Percentiles rank a stretch among this genome's conserved stretches.
Evolutionary conservation across 2,329 filamentous ascomycete species (phyloP).

Genomic region (Claviceps sp.): DNA sequence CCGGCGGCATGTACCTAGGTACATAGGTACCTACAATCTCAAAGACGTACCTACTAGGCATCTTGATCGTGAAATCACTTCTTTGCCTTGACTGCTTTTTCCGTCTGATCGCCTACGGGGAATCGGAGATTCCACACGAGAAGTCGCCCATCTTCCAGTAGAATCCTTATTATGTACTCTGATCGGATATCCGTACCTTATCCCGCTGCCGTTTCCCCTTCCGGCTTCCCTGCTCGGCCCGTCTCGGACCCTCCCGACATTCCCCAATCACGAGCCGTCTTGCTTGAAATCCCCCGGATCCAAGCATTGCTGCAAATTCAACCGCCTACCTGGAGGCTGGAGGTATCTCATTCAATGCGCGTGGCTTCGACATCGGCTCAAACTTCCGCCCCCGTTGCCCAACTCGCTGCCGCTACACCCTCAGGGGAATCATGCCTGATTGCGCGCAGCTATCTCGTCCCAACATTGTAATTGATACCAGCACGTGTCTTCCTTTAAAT

Average conservation of each 20-base stretch:
- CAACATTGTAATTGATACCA: background rate
- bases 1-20: background rate
- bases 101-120: no score
- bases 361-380: constrained; percentile 1
- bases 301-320: background rate
- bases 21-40: no score
- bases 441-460: background rate
- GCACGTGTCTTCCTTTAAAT: background rate
- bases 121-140: no score
- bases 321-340: no score
- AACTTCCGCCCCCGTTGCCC: background rate
- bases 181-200: no score
- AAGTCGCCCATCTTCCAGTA: no score
- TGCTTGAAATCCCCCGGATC: background rate
- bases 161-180: no score
- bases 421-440: constrained; percentile 2
- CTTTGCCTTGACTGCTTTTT: no score
- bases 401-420: background rate
- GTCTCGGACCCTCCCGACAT: background rate
- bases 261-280: constrained; percentile 5
- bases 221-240: background rate
- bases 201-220: no score
- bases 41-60: no score
- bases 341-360: background rate
- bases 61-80: no score